Percentiles rank a stretch among this genome's conserved stretches.
Conservation (phyloP, 1,139 yeast species). For the Suhomyces bokatorum region DNA sequence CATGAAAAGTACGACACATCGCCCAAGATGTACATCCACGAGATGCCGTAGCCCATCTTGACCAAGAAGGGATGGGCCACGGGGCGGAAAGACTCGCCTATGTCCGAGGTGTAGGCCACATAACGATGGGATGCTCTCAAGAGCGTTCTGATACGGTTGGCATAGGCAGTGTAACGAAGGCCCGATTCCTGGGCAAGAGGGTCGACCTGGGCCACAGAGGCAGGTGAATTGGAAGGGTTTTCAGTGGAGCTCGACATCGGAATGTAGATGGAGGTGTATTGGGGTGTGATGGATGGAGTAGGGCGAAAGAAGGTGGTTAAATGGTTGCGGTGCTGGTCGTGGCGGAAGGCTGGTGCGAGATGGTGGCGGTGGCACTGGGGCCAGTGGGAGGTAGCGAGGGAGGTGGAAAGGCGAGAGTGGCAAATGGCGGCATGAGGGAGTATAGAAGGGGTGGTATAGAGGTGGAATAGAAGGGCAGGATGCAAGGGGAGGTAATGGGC, state of each 20-base stretch:
- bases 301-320: too few species aligned
- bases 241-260: not conserved
- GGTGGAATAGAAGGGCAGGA: too few species aligned
- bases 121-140: slow-evolving; percentile 77
- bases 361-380: too few species aligned
- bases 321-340: too few species aligned
- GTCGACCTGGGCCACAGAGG: slow-evolving; percentile 16
- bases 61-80: slow-evolving; percentile 73
- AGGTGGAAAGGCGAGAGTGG: too few species aligned
- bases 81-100: slow-evolving; percentile 88
- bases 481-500: too few species aligned
- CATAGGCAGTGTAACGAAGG: slow-evolving; percentile 80
- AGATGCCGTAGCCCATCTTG: slow-evolving; percentile 65
- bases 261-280: not conserved
- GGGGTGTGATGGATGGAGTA: not conserved
- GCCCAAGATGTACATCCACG: slow-evolving; percentile 78
- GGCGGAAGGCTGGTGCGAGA: too few species aligned
- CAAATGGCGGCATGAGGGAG: too few species aligned
- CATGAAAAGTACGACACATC: slow-evolving; percentile 77
- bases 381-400: too few species aligned
- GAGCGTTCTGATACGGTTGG: slow-evolving; percentile 70
- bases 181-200: slow-evolving; percentile 46
- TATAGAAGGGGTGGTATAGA: too few species aligned
- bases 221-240: slow-evolving; percentile 12
- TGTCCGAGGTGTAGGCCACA: slow-evolving; percentile 84